phyloP scores from a whole-genome alignment of 805 yeast species.

The Candida chilensis region DNA sequence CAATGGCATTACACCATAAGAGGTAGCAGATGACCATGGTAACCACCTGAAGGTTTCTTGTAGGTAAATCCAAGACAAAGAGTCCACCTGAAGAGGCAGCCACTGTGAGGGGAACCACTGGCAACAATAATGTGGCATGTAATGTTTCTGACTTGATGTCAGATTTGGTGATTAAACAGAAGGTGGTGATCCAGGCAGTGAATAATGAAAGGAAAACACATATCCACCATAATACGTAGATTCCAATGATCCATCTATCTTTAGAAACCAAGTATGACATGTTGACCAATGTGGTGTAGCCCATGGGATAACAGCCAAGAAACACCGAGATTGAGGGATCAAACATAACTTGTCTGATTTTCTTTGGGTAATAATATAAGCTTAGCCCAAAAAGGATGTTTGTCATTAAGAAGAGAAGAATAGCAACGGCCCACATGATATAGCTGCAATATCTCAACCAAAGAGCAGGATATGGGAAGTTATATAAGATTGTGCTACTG shows the following conservation, averaged over 20 bases:
- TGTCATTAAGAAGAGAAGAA: conserved; percentile 34
- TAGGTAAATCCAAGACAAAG: conserved; percentile 34
- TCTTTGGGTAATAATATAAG: conserved; percentile 22
- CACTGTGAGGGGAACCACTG: conserved; percentile 77
- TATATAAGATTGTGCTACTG: conserved; percentile 46
- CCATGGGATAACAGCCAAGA: conserved; percentile 81
- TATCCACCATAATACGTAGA: conserved; percentile 71
- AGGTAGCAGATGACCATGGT: conserved; percentile 46
- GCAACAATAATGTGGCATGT: conserved; percentile 54
- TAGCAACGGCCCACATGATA: conserved; percentile 54
- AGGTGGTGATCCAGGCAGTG: conserved; percentile 56
- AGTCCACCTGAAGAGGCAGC: conserved; percentile 62
- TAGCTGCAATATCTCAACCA: conserved; percentile 54
- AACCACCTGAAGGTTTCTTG: conserved; percentile 32
- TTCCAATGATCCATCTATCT: conserved; percentile 33
- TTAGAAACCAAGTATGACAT: conserved; percentile 39
- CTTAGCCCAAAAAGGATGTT: conserved; percentile 31
- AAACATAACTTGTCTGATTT: conserved; percentile 15
- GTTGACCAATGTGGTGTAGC: conserved; percentile 55
- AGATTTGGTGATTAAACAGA: conserved; percentile 29
- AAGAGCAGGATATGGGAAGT: conserved; percentile 54
- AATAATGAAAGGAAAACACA: conserved; percentile 42
- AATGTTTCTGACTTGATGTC: conserved; percentile 25
- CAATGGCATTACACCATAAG: conserved; percentile 63
- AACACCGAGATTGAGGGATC: conserved; percentile 46